phyloP scores from a whole-genome alignment of 2,329 filamentous ascomycete genomes.

The Pleurostoma richardsiae region DNA sequence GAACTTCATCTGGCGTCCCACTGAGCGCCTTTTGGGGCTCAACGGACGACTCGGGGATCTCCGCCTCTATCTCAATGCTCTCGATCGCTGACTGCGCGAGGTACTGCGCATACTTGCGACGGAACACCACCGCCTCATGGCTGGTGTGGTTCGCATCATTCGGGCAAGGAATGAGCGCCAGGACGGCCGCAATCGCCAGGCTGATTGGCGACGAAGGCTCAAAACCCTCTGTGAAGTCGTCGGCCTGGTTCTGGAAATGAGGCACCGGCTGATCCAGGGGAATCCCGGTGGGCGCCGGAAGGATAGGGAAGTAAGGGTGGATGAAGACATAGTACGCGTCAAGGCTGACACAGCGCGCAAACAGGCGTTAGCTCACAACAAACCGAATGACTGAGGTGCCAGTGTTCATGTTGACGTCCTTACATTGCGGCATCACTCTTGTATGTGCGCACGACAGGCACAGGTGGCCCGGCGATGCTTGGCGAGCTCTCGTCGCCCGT shows the following conservation, averaged over 20 bases:
- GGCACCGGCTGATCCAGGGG: constrained; percentile 26
- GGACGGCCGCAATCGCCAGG: constrained; percentile 41
- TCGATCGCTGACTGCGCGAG: constrained; percentile 42
- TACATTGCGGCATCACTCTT: constrained; percentile 34
- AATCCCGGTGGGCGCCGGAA: constrained; percentile 33
- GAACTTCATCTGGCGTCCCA: constrained; percentile 22
- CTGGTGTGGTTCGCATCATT: constrained; percentile 27
- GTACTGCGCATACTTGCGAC: constrained; percentile 42
- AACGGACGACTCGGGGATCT: constrained; percentile 37
- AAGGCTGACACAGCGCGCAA: constrained; percentile 16
- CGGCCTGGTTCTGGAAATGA: constrained; percentile 27
- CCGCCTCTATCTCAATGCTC: constrained; percentile 41
- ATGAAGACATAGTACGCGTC: constrained; percentile 49
- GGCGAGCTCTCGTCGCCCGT: constrained; percentile 10
- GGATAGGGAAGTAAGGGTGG: constrained; percentile 43
- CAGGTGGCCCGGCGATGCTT: constrained; percentile 4
- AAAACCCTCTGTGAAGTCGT: constrained; percentile 24
- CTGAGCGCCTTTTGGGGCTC: constrained; percentile 38
- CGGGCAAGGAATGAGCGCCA: constrained; percentile 39
- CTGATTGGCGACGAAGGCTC: constrained; percentile 37
- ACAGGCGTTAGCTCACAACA: not conserved
- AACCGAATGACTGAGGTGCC: too few species aligned
- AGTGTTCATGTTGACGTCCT: constrained; percentile 8
- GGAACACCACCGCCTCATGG: constrained; percentile 33
- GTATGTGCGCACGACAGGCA: constrained; percentile 35